A percentile compares a stretch with the other conserved stretches of the same genome.
These are phyloP conservation scores for Protomyces arabidopsidicola DNA, from an alignment of 1,139 yeast species.

Conservation along the genomic window DNA sequence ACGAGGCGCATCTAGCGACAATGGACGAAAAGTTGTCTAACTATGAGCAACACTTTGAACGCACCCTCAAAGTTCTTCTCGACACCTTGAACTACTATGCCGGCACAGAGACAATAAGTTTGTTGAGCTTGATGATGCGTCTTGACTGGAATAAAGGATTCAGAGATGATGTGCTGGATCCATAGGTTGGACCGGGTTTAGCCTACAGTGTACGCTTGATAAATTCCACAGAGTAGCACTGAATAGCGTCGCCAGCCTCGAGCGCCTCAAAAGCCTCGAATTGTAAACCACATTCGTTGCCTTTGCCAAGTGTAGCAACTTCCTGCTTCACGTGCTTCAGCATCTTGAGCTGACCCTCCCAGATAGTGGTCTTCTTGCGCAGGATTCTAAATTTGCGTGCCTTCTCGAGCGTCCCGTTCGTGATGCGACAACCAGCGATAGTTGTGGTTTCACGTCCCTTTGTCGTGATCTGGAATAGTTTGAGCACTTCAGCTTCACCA, in stretches of 20 bases:
- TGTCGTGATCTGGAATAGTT: constrained; percentile 62
- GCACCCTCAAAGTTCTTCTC: constrained; percentile 52
- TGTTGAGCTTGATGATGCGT: constrained; percentile 52
- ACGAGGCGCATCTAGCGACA: constrained; percentile 44
- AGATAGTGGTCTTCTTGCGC: constrained; percentile 53
- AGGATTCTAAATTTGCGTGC: constrained; percentile 59
- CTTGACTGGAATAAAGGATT: constrained; percentile 42
- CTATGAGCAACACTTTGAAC: constrained; percentile 54
- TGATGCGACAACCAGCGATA: constrained; percentile 88
- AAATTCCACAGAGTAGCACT: constrained; percentile 60
- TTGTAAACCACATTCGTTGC: constrained; percentile 83
- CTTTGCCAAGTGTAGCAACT: constrained; percentile 70
- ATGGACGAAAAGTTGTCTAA: constrained; percentile 50
- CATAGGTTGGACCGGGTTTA: not conserved
- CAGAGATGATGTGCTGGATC: constrained; percentile 21
- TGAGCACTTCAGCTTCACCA: constrained; percentile 67
- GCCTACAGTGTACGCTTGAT: constrained; percentile 20
- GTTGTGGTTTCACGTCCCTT: constrained; percentile 50
- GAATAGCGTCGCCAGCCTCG: constrained; percentile 68
- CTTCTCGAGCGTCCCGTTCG: constrained; percentile 61
- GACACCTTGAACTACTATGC: constrained; percentile 56
- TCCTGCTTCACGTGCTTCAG: constrained; percentile 82
- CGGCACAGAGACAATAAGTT: constrained; percentile 57
- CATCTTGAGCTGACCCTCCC: constrained; percentile 64
- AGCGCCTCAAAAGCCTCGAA: constrained; percentile 67